These are phyloP conservation scores for Elymus sibiricus DNA, from an alignment of 176 grass and related monocot species.

Conservation along the genomic window DNA sequence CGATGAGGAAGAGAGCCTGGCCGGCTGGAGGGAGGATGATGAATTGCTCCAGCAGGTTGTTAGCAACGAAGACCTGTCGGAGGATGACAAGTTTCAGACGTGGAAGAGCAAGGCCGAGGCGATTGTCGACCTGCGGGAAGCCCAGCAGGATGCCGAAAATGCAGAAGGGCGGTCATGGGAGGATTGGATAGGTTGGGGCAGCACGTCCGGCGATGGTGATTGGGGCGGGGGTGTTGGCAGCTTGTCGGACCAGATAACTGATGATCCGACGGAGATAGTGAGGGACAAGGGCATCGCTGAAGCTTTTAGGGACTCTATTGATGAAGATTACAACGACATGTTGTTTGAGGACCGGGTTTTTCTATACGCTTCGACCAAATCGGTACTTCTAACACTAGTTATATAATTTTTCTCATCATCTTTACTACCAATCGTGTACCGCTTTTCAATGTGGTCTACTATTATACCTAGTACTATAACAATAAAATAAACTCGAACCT, in stretches of 20 bases:
- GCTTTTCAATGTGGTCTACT: neutral
- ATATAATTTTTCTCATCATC: neutral
- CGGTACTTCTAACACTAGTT: conserved; percentile 21
- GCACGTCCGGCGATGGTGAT: conserved; percentile 39
- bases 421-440: neutral
- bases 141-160: conserved; percentile 58
- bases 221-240: conserved; percentile 36
- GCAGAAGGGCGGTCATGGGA: conserved; percentile 65
- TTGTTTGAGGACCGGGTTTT: conserved; percentile 90
- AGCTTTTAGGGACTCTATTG: conserved; percentile 43
- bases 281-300: conserved; percentile 58
- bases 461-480: neutral
- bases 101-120: conserved; percentile 93
- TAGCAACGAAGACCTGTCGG: conserved; percentile 34
- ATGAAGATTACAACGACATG: conserved; percentile 70
- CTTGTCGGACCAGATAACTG: conserved; percentile 29
- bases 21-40: conserved; percentile 50
- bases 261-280: conserved; percentile 62
- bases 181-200: conserved; percentile 62
- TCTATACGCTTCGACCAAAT: conserved; percentile 61
- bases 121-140: conserved; percentile 73
- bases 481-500: neutral
- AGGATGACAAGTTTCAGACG: conserved; percentile 72
- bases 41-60: conserved; percentile 33
- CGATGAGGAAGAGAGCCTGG: conserved; percentile 49